Evolutionary conservation across 257 asterid genomes (phyloP), one percentile per base, ranked within the genome.

Genomic region (Solanum rostratum): DNA sequence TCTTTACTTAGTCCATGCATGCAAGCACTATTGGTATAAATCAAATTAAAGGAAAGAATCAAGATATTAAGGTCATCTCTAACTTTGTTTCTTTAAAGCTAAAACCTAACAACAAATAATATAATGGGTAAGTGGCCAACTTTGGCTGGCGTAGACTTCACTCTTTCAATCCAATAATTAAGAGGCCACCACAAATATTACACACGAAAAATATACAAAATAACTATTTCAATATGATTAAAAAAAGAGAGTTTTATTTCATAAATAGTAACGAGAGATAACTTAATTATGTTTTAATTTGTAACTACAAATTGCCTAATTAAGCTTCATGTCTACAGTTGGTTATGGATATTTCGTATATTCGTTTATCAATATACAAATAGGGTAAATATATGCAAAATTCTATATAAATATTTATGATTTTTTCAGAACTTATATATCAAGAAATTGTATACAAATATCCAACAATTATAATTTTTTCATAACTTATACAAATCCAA

Each of bases 111-210:
- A 62, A 66, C 41, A 33, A 15, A 60, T 70, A 19, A 46, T 74
- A 24, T 14, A 46, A 73, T 46, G 39, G 8, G 45, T 41, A 71
- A 84, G 85, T 60, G 81, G 57, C 84, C 85, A 60, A 81, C 49
- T 80, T 45, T 81, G 65, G 39, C 46, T 59, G 63, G 84, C 88
- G 68, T 86, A 60, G 78, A 60, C 43, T 41, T 83, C 74, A 83
- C 46, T 86, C 84, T 39, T 65, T 76, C 62, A 27, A 49, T 76
- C 27, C 63, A 76, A 76, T 76, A 49, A 76, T 76, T 76, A 49
- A 49, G 45, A 1, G 50, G 22, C 50, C 50, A 37, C 78, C 16
- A 18, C 49, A 49, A 37, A 9, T 37, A 19, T 37, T 68, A 16
- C 24, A 68, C 46, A 30, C 1, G 9, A 66, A 66, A 33, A 9